A percentile compares a stretch with the other conserved stretches of the same genome.
Conservation (phyloP, 2,329 filamentous ascomycete species). For the Lasiodiplodia gonubiensis region DNA sequence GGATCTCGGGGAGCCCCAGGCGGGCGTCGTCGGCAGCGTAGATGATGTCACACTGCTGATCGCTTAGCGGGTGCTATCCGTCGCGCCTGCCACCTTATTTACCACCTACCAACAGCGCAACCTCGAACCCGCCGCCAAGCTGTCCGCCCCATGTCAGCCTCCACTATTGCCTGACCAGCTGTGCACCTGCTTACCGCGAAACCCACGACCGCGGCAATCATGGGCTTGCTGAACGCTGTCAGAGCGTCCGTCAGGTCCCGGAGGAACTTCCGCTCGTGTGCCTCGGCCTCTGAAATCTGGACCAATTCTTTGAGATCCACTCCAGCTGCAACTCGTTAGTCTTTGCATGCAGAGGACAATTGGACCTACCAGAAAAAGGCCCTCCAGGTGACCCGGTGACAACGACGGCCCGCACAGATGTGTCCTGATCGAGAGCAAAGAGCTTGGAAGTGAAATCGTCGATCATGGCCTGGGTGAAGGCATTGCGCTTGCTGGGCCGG, state of each 20-base stretch:
- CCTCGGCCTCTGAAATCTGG: constrained; percentile 80
- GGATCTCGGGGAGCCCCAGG: constrained; percentile 96
- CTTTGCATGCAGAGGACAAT: background rate
- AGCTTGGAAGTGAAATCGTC: constrained; percentile 38
- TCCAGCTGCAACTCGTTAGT: constrained; percentile 63
- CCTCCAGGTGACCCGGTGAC: constrained; percentile 85
- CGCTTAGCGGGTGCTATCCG: constrained; percentile 9
- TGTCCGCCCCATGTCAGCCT: constrained; percentile 30
- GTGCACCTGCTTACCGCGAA: constrained; percentile 61
- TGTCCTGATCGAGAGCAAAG: constrained; percentile 33
- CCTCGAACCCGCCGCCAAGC: constrained; percentile 90
- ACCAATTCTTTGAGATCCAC: constrained; percentile 98
- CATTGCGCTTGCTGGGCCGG: constrained; percentile 64
- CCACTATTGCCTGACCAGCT: background rate
- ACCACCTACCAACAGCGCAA: constrained; percentile 80
- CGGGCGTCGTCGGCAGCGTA: constrained; percentile 85
- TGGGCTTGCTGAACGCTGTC: constrained; percentile 82
- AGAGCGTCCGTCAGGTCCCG: constrained; percentile 87
- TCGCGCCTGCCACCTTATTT: constrained; percentile 25
- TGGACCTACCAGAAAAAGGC: constrained; percentile 67
- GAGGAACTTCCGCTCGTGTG: constrained; percentile 87
- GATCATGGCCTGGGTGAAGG: constrained; percentile 61
- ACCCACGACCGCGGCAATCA: constrained; percentile 90
- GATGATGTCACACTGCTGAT: constrained; percentile 68
- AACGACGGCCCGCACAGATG: constrained; percentile 49